These are phyloP conservation scores for Debaryomycetaceae sp. DNA, from an alignment of 1,139 yeast species.

Conservation along the genomic window DNA sequence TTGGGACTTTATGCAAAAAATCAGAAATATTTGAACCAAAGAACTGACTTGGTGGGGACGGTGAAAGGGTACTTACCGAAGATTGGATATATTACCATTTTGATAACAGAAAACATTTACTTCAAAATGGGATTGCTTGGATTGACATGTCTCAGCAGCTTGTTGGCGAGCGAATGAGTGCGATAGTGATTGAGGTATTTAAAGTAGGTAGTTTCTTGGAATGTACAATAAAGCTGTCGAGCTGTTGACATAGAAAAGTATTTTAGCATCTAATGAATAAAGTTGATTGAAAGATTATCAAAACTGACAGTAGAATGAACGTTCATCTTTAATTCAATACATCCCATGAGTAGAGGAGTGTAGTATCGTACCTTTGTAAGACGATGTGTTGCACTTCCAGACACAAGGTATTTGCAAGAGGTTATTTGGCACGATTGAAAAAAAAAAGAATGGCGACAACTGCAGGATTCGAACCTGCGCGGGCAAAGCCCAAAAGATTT, in stretches of 20 bases:
- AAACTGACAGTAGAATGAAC: too few species aligned
- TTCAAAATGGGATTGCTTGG: slow-evolving; percentile 72
- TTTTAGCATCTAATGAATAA: neutral
- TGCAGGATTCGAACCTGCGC: slow-evolving; percentile 61
- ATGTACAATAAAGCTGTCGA: slow-evolving; percentile 30
- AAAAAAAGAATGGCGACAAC: slow-evolving; percentile 41
- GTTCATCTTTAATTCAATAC: too few species aligned
- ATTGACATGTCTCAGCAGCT: slow-evolving; percentile 56
- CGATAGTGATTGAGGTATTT: neutral
- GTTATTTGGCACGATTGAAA: neutral
- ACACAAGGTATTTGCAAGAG: too few species aligned
- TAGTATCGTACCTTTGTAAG: too few species aligned
- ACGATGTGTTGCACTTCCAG: too few species aligned
- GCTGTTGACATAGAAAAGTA: neutral
- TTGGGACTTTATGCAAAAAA: slow-evolving; percentile 76
- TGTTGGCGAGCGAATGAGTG: slow-evolving; percentile 44
- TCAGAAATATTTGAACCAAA: slow-evolving; percentile 72
- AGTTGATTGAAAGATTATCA: too few species aligned
- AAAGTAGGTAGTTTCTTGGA: slow-evolving; percentile 32
- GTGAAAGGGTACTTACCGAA: slow-evolving; percentile 91
- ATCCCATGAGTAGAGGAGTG: too few species aligned
- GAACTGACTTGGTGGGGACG: slow-evolving; percentile 78
- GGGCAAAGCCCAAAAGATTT: slow-evolving; percentile 58
- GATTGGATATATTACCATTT: slow-evolving; percentile 86
- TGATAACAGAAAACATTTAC: slow-evolving; percentile 84